These are phyloP conservation scores for Lepiota brunneoincarnata DNA, from an alignment of 768 basidiomycete genomes.

Conservation along the genomic window DNA sequence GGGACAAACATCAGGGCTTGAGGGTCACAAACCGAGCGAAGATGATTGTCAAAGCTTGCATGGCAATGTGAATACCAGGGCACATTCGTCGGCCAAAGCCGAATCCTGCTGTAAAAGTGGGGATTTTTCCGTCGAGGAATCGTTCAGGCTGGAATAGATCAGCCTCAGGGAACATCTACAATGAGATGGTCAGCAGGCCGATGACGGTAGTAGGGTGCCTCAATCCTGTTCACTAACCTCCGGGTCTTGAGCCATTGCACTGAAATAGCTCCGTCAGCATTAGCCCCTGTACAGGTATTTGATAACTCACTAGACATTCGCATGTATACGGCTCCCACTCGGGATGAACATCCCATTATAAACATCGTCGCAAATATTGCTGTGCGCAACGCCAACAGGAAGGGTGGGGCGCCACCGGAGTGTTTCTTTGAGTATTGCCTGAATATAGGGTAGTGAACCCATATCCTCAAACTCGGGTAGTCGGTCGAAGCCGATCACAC, in stretches of 20 bases:
- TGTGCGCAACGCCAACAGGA: slow-evolving; percentile 32
- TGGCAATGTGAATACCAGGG: slow-evolving; percentile 25
- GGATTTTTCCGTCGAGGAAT: slow-evolving; percentile 17
- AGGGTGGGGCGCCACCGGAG: slow-evolving; percentile 24
- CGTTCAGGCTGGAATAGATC: slow-evolving; percentile 23
- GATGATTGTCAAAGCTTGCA: slow-evolving; percentile 22
- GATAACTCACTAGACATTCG: slow-evolving; percentile 22
- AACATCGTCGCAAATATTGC: slow-evolving; percentile 30
- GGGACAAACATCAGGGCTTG: not conserved
- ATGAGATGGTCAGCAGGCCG: not conserved
- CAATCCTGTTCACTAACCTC: slow-evolving; percentile 11
- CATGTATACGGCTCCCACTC: slow-evolving; percentile 26
- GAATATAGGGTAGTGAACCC: slow-evolving; percentile 18
- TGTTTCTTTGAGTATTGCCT: slow-evolving; percentile 19
- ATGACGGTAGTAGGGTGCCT: not conserved
- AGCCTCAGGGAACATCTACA: slow-evolving; percentile 21
- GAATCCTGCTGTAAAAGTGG: slow-evolving; percentile 20
- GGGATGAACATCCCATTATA: slow-evolving; percentile 37
- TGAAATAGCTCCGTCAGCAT: not conserved
- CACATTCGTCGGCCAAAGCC: slow-evolving; percentile 28
- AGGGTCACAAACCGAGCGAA: slow-evolving; percentile 19
- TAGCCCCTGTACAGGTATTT: not conserved
- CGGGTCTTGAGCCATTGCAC: slow-evolving; percentile 23
- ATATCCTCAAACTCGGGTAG: slow-evolving; percentile 25
- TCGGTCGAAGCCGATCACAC: slow-evolving; percentile 23